Percentiles rank a stretch among this genome's conserved stretches.
Conservation (phyloP, 768 basidiomycete genomes). For the Amanita thiersii region DNA sequence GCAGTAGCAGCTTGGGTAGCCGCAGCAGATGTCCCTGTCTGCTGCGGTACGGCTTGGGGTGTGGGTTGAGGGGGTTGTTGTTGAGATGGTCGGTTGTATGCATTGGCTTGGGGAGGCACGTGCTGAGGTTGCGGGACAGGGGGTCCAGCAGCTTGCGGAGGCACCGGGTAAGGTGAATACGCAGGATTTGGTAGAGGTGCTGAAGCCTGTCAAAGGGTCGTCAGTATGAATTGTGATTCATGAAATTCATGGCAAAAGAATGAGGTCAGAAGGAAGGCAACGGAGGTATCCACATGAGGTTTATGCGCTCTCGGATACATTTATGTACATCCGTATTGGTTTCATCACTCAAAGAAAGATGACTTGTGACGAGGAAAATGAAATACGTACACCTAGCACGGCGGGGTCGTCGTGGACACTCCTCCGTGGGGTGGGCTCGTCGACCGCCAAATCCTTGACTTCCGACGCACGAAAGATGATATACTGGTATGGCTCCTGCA, state of each 20-base stretch:
- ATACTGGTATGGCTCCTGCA: constrained; percentile 78
- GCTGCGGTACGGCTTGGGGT: too few relatives aligned
- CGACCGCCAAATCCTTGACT: constrained; percentile 84
- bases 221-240: neutral
- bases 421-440: constrained; percentile 50
- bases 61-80: neutral
- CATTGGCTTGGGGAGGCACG: constrained; percentile 18
- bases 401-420: constrained; percentile 82
- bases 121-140: constrained; percentile 20
- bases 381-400: constrained; percentile 59
- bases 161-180: constrained; percentile 13
- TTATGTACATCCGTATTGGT: constrained; percentile 23
- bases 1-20: neutral
- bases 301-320: constrained; percentile 29
- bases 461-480: constrained; percentile 90
- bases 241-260: constrained; percentile 1
- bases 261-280: constrained; percentile 53
- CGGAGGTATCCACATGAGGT: constrained; percentile 43
- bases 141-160: constrained; percentile 16
- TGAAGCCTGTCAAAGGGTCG: constrained; percentile 32
- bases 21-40: too few relatives aligned
- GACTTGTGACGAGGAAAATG: constrained; percentile 9
- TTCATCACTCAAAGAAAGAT: constrained; percentile 20
- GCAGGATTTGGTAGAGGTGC: constrained; percentile 28
- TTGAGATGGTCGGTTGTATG: constrained; percentile 8